Conservation (phyloP, 495 filamentous ascomycete genomes). For the Podospora pseudocomata region DNA sequence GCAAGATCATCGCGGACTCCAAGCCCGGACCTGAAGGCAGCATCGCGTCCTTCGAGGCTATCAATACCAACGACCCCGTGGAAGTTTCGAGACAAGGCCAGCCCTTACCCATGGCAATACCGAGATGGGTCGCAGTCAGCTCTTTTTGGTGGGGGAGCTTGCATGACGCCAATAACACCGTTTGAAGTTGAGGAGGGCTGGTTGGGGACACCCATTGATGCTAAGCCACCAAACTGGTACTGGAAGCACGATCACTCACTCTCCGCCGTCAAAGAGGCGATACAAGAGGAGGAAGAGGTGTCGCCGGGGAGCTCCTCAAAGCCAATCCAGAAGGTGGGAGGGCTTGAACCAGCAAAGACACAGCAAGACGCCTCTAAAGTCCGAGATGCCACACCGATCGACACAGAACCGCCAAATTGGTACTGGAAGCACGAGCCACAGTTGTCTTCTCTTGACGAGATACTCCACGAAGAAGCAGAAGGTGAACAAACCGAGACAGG, state of each 20-base stretch:
- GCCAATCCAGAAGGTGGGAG: not conserved
- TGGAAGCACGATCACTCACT: conserved; percentile 22
- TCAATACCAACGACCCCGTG: conserved; percentile 22
- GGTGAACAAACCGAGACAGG: not conserved
- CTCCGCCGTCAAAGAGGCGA: conserved; percentile 12
- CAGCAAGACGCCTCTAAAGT: conserved; percentile 1
- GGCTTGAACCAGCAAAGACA: not conserved
- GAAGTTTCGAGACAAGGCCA: conserved; percentile 21
- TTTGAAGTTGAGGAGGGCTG: conserved; percentile 21
- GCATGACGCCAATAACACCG: conserved; percentile 33
- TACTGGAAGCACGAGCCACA: conserved; percentile 23
- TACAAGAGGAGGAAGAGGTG: conserved; percentile 20
- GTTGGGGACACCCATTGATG: conserved; percentile 18
- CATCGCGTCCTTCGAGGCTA: conserved; percentile 11
- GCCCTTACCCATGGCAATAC: conserved; percentile 23
- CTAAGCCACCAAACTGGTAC: conserved; percentile 20
- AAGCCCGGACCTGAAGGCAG: not conserved
- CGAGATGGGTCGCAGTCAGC: conserved; percentile 16
- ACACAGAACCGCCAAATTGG: conserved; percentile 17
- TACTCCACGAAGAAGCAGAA: conserved; percentile 15
- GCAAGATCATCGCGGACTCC: conserved; percentile 1
- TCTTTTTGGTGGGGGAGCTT: conserved; percentile 25
- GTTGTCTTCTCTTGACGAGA: conserved; percentile 10
- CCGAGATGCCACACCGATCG: conserved; percentile 15
- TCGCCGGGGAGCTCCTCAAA: not conserved